Evolutionary conservation across 2,329 filamentous ascomycete genomes (phyloP).

Genomic region (Hirsutella thompsonii): DNA sequence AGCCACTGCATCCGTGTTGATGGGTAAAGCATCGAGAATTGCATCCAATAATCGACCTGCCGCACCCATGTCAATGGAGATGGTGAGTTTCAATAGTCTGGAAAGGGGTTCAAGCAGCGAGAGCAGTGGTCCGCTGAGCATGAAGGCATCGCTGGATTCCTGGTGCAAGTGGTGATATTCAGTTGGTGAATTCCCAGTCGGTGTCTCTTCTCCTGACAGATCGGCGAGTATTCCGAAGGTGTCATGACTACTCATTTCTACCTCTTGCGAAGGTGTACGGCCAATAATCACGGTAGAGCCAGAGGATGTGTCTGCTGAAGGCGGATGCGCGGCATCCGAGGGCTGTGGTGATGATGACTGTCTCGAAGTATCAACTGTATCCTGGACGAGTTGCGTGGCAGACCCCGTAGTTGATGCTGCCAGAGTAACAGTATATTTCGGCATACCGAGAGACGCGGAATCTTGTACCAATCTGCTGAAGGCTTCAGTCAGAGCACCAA

Average conservation of each 20-base stretch:
- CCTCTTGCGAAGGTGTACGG: no score
- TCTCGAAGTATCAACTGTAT: neutral
- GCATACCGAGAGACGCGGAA: neutral
- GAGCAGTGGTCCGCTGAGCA: constrained; percentile 1
- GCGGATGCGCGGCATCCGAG: neutral
- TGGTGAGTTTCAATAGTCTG: constrained; percentile 7
- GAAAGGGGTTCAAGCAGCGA: constrained; percentile 9
- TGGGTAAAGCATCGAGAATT: constrained; percentile 8
- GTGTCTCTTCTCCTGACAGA: neutral
- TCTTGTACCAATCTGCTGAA: constrained; percentile 4
- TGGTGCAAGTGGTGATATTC: neutral
- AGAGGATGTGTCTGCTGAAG: no score
- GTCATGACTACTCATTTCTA: no score
- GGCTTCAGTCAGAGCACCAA: constrained; percentile 7
- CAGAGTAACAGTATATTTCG: neutral
- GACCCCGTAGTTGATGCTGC: neutral
- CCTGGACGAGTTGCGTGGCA: neutral
- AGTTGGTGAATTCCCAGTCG: neutral
- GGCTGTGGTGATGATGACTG: neutral
- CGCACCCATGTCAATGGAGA: constrained; percentile 6
- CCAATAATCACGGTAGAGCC: no score
- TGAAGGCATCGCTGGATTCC: neutral
- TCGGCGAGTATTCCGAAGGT: neutral
- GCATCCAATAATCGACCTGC: constrained; percentile 10
- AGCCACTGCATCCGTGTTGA: constrained; percentile 7